These are phyloP conservation scores for Globisporangium paroecandrum DNA, from an alignment of 352 stramenopile species.

Conservation along the genomic window DNA sequence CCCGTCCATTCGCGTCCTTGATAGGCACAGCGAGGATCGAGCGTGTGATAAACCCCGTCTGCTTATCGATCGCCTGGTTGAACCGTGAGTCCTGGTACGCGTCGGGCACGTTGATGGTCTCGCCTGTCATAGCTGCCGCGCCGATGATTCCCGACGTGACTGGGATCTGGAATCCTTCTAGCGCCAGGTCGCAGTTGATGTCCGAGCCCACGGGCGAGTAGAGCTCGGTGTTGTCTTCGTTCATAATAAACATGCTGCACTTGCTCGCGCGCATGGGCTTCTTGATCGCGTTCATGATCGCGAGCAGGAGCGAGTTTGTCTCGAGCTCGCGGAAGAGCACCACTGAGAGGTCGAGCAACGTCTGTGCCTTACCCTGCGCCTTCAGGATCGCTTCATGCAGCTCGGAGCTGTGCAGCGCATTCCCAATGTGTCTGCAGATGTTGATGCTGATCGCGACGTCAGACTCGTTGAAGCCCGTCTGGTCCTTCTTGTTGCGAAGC, in stretches of 20 bases:
- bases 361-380: constrained; percentile 62
- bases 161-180: constrained; percentile 50
- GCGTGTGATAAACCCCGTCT: constrained; percentile 64
- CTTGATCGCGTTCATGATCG: constrained; percentile 53
- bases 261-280: constrained; percentile 45
- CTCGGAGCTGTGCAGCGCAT: constrained; percentile 47
- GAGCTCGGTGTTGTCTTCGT: constrained; percentile 54
- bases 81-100: constrained; percentile 64
- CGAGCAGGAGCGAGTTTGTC: constrained; percentile 48
- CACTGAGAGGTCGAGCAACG: constrained; percentile 57
- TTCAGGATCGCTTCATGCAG: constrained; percentile 57
- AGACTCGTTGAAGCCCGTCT: constrained; percentile 37
- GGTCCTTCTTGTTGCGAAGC: constrained; percentile 38
- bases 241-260: constrained; percentile 67
- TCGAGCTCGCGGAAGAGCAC: constrained; percentile 66
- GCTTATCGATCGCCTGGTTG: constrained; percentile 54
- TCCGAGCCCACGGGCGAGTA: constrained; percentile 47
- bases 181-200: constrained; percentile 36
- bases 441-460: constrained; percentile 55
- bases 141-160: constrained; percentile 50
- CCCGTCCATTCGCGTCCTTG: constrained; percentile 56
- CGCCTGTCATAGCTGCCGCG: constrained; percentile 56
- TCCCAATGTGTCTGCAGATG: constrained; percentile 54
- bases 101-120: constrained; percentile 78
- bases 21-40: constrained; percentile 81